Evolutionary conservation across 441 rosid species (phyloP).

Genomic region (Euphorbia corollata): DNA sequence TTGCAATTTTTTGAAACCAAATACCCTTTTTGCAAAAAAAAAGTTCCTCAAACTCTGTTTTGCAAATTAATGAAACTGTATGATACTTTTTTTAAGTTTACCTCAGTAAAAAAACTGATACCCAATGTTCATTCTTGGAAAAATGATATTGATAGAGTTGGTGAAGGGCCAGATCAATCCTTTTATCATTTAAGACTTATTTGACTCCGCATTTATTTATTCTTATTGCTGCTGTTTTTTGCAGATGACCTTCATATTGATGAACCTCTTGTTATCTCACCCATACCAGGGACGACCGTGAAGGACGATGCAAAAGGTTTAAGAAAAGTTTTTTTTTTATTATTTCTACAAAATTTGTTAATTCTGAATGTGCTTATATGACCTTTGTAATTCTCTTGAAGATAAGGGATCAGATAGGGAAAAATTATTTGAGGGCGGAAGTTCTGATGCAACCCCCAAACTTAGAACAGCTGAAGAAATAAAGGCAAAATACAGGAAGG

Average conservation of each 20-base stretch:
- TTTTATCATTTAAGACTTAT: not conserved
- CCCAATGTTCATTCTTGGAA: not conserved
- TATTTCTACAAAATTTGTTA: conserved; percentile 1
- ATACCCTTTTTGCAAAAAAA: too few relatives aligned
- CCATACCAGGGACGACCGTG: conserved; percentile 29
- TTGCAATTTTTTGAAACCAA: too few relatives aligned
- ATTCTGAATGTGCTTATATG: conserved; percentile 13
- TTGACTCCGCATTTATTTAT: conserved; percentile 13
- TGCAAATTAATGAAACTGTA: too few relatives aligned
- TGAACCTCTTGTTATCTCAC: conserved; percentile 37
- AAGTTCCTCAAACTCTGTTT: too few relatives aligned
- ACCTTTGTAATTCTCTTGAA: conserved; percentile 29
- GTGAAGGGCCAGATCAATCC: not conserved
- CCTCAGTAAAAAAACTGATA: not conserved
- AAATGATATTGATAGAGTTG: not conserved
- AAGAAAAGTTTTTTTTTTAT: conserved; percentile 5
- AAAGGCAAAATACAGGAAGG: conserved; percentile 72
- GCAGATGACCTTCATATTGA: conserved; percentile 77
- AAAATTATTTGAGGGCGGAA: conserved; percentile 65
- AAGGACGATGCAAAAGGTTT: conserved; percentile 46
- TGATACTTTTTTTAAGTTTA: too few relatives aligned
- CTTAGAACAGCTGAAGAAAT: conserved; percentile 79
- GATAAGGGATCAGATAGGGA: conserved; percentile 52
- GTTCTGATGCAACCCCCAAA: conserved; percentile 49
- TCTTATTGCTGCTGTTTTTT: conserved; percentile 22